Percentiles rank a stretch among this genome's conserved stretches.
phyloP scores from a whole-genome alignment of 495 filamentous ascomycete genomes.

The Xylaria curta region DNA sequence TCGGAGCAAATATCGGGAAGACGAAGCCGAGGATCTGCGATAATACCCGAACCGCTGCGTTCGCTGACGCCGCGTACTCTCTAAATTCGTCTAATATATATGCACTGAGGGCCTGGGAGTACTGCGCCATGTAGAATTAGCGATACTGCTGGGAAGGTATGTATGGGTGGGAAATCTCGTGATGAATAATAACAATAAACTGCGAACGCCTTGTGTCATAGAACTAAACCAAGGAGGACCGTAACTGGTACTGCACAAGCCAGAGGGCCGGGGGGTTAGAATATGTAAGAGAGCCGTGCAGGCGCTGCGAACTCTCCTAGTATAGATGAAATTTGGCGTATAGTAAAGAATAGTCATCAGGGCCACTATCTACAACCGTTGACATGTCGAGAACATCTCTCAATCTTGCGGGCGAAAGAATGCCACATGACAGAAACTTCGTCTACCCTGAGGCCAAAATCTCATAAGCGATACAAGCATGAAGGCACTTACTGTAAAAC shows the following conservation, averaged over 20 bases:
- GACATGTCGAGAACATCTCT: background rate
- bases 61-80: conserved; percentile 32
- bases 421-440: background rate
- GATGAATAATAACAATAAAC: background rate
- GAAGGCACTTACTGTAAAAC: conserved; percentile 43
- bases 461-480: background rate
- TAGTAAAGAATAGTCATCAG: background rate
- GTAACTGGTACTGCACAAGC: background rate
- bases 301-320: background rate
- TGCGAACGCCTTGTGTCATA: background rate
- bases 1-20: conserved; percentile 59
- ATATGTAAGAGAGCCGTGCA: background rate
- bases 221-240: background rate
- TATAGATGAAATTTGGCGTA: background rate
- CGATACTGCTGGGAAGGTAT: background rate
- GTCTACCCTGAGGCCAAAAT: background rate
- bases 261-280: background rate
- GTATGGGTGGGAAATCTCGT: background rate
- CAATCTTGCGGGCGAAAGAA: background rate
- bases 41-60: conserved; percentile 30
- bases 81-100: conserved; percentile 52
- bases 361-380: background rate
- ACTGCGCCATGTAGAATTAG: conserved; percentile 12
- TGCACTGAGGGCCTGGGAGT: conserved; percentile 70
- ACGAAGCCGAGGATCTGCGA: conserved; percentile 45